Evolutionary conservation across 371 early-diverging fungal species (phyloP).

Genomic region (Fennellomyces sp.): DNA sequence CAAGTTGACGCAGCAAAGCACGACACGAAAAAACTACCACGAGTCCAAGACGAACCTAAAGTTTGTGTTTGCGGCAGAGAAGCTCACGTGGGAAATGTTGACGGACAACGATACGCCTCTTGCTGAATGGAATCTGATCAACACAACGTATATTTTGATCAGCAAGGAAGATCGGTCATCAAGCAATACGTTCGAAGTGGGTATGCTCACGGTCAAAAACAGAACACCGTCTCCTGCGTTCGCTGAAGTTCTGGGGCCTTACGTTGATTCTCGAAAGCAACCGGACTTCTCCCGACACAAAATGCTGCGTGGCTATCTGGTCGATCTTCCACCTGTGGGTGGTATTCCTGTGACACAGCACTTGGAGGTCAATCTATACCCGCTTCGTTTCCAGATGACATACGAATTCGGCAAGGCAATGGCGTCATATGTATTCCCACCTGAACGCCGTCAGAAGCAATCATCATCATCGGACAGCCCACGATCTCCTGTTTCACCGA

Average conservation of each 20-base stretch:
- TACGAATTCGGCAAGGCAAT: constrained; percentile 78
- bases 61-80: constrained; percentile 39
- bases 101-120: constrained; percentile 50
- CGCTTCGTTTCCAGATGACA: constrained; percentile 79
- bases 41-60: constrained; percentile 39
- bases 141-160: constrained; percentile 50
- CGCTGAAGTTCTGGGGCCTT: constrained; percentile 71
- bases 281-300: constrained; percentile 75
- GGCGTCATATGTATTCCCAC: constrained; percentile 78
- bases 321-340: constrained; percentile 81
- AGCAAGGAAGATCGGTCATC: constrained; percentile 67
- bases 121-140: constrained; percentile 59
- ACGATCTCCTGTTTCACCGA: not conserved
- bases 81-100: constrained; percentile 64
- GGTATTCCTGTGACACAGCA: constrained; percentile 88
- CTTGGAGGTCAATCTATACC: constrained; percentile 81
- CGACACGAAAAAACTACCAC: constrained; percentile 34
- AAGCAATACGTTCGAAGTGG: constrained; percentile 73
- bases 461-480: not conserved
- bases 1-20: constrained; percentile 49
- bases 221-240: constrained; percentile 60
- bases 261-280: constrained; percentile 23
- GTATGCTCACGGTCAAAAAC: constrained; percentile 70
- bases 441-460: constrained; percentile 27
- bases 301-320: constrained; percentile 81